phyloP scores from a whole-genome alignment of 1,284 basidiomycete species.

The Neonothopanus nambi region DNA sequence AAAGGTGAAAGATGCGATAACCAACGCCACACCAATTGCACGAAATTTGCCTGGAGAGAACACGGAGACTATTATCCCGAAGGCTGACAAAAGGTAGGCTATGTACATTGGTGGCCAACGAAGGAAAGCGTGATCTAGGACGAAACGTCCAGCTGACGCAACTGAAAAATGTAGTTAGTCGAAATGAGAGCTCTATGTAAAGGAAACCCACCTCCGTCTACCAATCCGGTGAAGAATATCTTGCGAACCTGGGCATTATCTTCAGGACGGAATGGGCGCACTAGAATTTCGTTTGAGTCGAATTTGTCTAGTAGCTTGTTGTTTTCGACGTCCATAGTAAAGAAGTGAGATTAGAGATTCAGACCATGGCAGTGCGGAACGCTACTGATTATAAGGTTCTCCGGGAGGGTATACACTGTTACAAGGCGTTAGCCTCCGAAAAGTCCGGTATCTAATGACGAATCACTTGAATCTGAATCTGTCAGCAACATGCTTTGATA shows the following conservation, averaged over 20 bases:
- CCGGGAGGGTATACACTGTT: too few relatives aligned
- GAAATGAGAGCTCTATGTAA: not conserved
- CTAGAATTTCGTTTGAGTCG: not conserved
- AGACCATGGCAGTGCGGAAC: not conserved
- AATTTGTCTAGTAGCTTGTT: not conserved
- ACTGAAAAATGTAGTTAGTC: not conserved
- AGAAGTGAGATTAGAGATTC: too few relatives aligned
- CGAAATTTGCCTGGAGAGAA: not conserved
- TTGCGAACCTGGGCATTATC: conserved; percentile 4
- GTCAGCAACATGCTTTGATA: too few relatives aligned
- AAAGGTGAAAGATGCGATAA: conserved; percentile 1
- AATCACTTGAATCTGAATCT: too few relatives aligned
- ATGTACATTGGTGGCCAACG: conserved; percentile 10
- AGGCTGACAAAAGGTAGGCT: not conserved
- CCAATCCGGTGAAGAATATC: conserved; percentile 7
- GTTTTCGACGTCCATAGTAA: conserved; percentile 3
- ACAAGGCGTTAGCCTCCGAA: conserved; percentile 1
- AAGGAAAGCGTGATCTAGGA: conserved; percentile 1
- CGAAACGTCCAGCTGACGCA: conserved; percentile 7
- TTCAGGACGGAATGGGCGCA: conserved; percentile 2
- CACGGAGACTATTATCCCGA: not conserved
- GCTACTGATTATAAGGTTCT: conserved; percentile 4
- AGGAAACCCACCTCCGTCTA: conserved; percentile 4
- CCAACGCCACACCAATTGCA: not conserved
- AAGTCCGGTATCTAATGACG: not conserved